A percentile compares a stretch with the other conserved stretches of the same genome.
These are phyloP conservation scores for Hansenula anomala DNA, from an alignment of 1,139 yeast genomes.

Conservation along the genomic window DNA sequence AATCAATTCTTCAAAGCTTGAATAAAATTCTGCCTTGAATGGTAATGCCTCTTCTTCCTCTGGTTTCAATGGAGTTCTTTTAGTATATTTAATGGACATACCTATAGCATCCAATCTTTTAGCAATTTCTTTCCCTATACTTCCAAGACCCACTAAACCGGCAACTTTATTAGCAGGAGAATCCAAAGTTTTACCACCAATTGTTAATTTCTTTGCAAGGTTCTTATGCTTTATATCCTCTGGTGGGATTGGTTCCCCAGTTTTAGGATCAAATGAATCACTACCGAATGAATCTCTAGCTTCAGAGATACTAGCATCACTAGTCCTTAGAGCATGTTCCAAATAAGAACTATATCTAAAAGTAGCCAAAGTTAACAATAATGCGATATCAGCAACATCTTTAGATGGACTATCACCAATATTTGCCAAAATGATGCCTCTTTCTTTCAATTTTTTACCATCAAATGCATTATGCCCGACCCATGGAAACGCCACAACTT, in stretches of 20 bases:
- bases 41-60: conserved; percentile 33
- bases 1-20: conserved; percentile 33
- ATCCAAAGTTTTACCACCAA: conserved; percentile 43
- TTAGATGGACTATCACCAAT: conserved; percentile 20
- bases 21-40: conserved; percentile 41
- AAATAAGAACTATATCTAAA: conserved; percentile 56
- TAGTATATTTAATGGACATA: conserved; percentile 62
- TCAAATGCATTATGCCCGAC: conserved; percentile 70
- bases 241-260: conserved; percentile 18
- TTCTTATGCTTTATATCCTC: conserved; percentile 11
- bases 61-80: conserved; percentile 44
- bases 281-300: conserved; percentile 33
- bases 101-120: conserved; percentile 52
- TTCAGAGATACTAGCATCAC: conserved; percentile 7
- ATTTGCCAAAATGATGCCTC: conserved; percentile 17
- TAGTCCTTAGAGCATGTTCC: conserved; percentile 37
- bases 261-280: conserved; percentile 15
- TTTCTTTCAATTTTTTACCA: conserved; percentile 25
- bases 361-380: conserved; percentile 53
- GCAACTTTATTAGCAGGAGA: conserved; percentile 58
- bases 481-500: conserved; percentile 58
- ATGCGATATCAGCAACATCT: conserved; percentile 57
- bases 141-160: conserved; percentile 74
- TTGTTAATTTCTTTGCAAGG: conserved; percentile 32
- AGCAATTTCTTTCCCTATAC: conserved; percentile 67